These are phyloP conservation scores for Yarrowia porcina DNA, from an alignment of 805 yeast species.

Conservation along the genomic window DNA sequence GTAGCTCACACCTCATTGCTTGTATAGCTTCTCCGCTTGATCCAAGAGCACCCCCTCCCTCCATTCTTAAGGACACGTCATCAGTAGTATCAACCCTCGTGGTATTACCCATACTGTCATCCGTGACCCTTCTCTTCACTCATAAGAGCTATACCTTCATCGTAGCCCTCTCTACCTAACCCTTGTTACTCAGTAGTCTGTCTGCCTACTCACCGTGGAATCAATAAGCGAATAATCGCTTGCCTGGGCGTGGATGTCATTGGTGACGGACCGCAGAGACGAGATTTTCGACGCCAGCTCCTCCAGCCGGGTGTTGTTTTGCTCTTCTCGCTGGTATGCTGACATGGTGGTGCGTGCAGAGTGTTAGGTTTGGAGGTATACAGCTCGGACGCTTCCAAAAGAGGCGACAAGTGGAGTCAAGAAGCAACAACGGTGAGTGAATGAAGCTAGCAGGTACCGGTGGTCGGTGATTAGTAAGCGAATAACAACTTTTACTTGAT, in stretches of 20 bases:
- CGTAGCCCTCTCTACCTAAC: no score
- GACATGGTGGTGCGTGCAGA: background rate
- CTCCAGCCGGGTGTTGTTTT: slow-evolving; percentile 64
- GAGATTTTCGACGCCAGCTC: slow-evolving; percentile 64
- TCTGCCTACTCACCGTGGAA: slow-evolving; percentile 38
- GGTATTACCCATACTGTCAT: no score
- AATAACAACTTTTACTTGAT: no score
- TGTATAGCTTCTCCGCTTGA: no score
- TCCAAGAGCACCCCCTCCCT: no score
- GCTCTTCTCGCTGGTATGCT: slow-evolving; percentile 27
- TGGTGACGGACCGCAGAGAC: slow-evolving; percentile 60
- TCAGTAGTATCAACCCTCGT: no score
- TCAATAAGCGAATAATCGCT: slow-evolving; percentile 45
- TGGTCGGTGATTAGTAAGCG: background rate
- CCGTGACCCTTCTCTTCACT: no score
- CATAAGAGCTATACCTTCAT: no score
- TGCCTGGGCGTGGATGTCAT: slow-evolving; percentile 65
- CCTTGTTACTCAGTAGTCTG: no score
- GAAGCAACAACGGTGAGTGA: background rate
- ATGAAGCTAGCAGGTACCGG: background rate
- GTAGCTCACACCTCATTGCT: no score
- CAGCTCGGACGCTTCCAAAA: background rate
- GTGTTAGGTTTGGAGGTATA: background rate
- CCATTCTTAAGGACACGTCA: no score
- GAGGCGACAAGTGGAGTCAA: no score